Base-by-base conservation (phyloP, 2,329 filamentous ascomycete genomes). In the Sclerotinia sclerotiorum region DNA sequence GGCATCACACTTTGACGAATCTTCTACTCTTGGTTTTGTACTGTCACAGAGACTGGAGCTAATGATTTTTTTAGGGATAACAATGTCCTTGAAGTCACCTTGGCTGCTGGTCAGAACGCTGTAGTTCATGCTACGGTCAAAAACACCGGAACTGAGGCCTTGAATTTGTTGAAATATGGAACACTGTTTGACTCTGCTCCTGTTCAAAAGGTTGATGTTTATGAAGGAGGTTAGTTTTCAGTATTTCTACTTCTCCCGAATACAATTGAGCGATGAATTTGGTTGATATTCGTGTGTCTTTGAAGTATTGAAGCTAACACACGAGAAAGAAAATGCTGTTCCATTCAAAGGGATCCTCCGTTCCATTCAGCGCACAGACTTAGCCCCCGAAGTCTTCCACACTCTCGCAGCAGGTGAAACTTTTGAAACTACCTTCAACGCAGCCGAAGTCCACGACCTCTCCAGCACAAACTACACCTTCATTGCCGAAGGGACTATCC, bases 381-480 rank as follows among this genome's bases (percentile, higher is more conserved):
- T 83, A 5, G 73, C 69, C 19, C 73, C 75, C 17, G 77, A 79
- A 6, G 76, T 79, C 55, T 84, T 83, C 73, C 73, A 78, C 46
- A 73, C 77, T 11, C 73, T 84, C n/a, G 76, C 80, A 55, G 79
- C 80, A 15, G 71, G 78, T 68, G 76, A 80, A 68, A 80, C 78
- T 8, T 79, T 81, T 70, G 79, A 80, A 61, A 75, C 81, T 24
- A 81, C 79, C 4, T 78, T 83, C 39, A 80, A 83, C 64, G 74
- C 81, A 49, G 81, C 82, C 39, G 76, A 80, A 68, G 77, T 82
- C 5, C 81, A 83, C 72, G 78, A 80, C 21, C 71, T 68, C 76
- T 76, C 51, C 70, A 83, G 84, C 63, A 88, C 87, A 69, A 79
- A 80, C 63, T 87, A 87, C 74, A 83, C 84, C 66, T 77, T 91